Evolutionary conservation across 306 rosid genomes (phyloP).

Genomic region (Vicia faba): DNA sequence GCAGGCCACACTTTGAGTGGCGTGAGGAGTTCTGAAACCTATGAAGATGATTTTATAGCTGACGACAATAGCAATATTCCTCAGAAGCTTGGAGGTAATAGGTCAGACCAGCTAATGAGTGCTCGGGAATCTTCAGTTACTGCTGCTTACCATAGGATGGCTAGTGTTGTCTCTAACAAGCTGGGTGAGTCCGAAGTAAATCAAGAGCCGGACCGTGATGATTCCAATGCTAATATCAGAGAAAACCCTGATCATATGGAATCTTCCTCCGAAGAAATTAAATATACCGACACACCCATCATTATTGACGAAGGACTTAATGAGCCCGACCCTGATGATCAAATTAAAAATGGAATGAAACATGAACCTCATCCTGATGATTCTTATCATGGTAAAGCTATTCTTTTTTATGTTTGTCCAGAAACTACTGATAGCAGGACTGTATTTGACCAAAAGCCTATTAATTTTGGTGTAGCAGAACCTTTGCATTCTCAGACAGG

Average conservation of each 20-base stretch:
- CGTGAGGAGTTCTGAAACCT: conserved; percentile 48
- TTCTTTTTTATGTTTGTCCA: conserved; percentile 34
- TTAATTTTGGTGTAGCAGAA: conserved; percentile 29
- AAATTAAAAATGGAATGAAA: conserved; percentile 37
- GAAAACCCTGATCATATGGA: conserved; percentile 40
- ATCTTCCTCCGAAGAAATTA: conserved; percentile 36
- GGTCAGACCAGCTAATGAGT: conserved; percentile 48
- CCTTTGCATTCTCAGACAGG: conserved; percentile 30
- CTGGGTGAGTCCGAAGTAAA: conserved; percentile 41
- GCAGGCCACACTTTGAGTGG: conserved; percentile 73
- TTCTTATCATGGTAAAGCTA: conserved; percentile 40
- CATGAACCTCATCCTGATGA: conserved; percentile 70
- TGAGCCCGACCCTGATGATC: conserved; percentile 67
- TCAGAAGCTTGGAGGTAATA: conserved; percentile 82
- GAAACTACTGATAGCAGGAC: conserved; percentile 32
- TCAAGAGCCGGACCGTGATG: conserved; percentile 58
- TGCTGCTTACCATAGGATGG: conserved; percentile 73
- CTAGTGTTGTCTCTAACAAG: conserved; percentile 45
- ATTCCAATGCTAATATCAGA: conserved; percentile 32
- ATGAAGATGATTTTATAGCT: conserved; percentile 46
- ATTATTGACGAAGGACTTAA: conserved; percentile 33
- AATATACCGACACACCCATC: conserved; percentile 34
- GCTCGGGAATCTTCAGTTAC: conserved; percentile 76
- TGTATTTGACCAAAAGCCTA: conserved; percentile 25
- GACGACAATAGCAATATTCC: conserved; percentile 47